Evolutionary conservation across 257 asterid species (phyloP).

Genomic region (Prunella vulgaris): DNA sequence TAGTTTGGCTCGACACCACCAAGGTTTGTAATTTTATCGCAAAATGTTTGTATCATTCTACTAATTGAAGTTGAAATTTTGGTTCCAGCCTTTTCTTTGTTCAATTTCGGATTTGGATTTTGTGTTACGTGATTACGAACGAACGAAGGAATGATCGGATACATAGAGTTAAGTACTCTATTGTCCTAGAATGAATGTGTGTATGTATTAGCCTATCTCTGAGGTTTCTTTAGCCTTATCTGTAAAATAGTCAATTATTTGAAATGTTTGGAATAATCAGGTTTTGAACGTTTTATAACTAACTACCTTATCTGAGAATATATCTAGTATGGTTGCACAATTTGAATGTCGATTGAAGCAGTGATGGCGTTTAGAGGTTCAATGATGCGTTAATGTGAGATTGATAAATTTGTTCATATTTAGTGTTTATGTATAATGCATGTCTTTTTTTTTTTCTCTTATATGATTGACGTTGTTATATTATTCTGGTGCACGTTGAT

Average conservation of each 20-base stretch:
- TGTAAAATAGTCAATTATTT: neutral
- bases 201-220: too few relatives aligned
- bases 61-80: constrained; percentile 6
- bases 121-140: neutral
- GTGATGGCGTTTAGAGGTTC: neutral
- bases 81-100: neutral
- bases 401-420: neutral
- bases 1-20: constrained; percentile 97
- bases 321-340: neutral
- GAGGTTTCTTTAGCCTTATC: neutral
- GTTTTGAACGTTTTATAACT: neutral
- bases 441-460: neutral
- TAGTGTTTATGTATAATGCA: neutral
- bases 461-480: neutral
- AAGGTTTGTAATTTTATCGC: constrained; percentile 44
- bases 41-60: neutral
- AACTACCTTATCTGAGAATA: neutral
- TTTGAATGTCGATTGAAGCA: too few relatives aligned
- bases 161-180: neutral
- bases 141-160: constrained; percentile 7
- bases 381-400: neutral
- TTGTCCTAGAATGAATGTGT: neutral
- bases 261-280: neutral
- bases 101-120: neutral
- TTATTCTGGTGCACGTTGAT: neutral